Base-by-base conservation (phyloP, 2,329 filamentous ascomycete genomes). In the Dendrostoma leiphaemia region DNA sequence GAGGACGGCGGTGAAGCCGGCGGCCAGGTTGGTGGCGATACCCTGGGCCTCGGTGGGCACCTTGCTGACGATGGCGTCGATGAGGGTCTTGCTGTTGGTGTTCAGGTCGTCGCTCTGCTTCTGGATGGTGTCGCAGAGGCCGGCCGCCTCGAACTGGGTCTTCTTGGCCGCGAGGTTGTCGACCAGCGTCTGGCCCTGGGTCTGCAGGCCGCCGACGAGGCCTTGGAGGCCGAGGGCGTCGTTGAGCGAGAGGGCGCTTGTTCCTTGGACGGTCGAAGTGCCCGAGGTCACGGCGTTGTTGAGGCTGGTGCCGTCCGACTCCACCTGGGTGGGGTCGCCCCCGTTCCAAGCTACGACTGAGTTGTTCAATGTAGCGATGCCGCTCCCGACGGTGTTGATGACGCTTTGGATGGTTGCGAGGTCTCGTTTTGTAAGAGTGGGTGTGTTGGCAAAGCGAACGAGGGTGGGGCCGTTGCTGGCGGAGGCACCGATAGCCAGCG, bases 341-440 rank as follows among this genome's bases (percentile, higher is more conserved):
- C 65, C 66, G 24, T 64, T 68, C 17, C 62, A 60, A 12, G 57
- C 49, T 3, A 66, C 58, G 0, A 63, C 59, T 9, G 61, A 59
- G 0, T 57, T 60, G 21, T 65, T 62, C 10, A 58, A 52, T 4
- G 65, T 60, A 0, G 62, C 40, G 2, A 62, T 55, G 5, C 57
- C 54, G 9, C 61, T 54, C 61, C 79, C 69, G 51, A 76, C 70
- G 38, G 72, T 79, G 23, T 82, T 83, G 61, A 84, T 76, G 37
- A 78, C 80, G 61, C 71, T 83, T 6, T 84, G 86, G 62, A 78
- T 79, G 37, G 77, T 80, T 19, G 82, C 81, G 4, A 86, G 84
- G 40, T 55, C 51, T 31, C 54, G 54, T 34, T 50, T n/a, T n/a
- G n/a, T n/a, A n/a, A n/a, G n/a, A 29, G 15, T 53, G n/a, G 21